Conservation (phyloP, 495 filamentous ascomycete species). For the Hypoxylon lienhwacheense region DNA sequence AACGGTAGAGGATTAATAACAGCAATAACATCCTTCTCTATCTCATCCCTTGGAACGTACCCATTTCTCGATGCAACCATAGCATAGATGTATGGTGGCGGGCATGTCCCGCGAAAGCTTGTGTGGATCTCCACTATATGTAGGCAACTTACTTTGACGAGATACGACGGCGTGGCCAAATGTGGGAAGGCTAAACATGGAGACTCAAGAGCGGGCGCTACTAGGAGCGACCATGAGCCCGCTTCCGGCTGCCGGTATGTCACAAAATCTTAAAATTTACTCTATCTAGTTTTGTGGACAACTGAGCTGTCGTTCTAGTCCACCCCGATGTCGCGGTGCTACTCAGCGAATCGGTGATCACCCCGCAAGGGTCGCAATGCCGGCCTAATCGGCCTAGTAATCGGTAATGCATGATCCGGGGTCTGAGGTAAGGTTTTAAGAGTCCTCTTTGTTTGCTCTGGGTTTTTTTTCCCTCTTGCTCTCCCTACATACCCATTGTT, state of each 20-base stretch:
- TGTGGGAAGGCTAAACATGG: conserved; percentile 14
- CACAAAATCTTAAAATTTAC: neutral
- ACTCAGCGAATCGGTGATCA: conserved; percentile 26
- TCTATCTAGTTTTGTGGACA: neutral
- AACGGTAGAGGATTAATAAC: conserved; percentile 14
- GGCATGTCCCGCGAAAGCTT: conserved; percentile 16
- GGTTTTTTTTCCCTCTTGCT: too few species aligned
- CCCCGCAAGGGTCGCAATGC: conserved; percentile 21
- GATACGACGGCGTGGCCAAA: conserved; percentile 20
- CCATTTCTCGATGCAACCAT: conserved; percentile 27
- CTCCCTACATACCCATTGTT: neutral
- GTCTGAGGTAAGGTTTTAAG: too few species aligned
- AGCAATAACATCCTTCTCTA: conserved; percentile 4
- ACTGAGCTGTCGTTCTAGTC: conserved; percentile 8
- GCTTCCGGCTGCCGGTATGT: conserved; percentile 8
- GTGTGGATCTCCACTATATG: conserved; percentile 21
- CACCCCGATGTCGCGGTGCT: conserved; percentile 28
- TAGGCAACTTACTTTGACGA: conserved; percentile 7
- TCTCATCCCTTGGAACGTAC: conserved; percentile 1
- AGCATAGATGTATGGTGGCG: conserved; percentile 16
- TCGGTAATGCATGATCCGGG: conserved; percentile 16
- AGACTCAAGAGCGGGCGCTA: conserved; percentile 5
- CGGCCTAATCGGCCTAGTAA: conserved; percentile 21
- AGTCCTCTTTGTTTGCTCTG: too few species aligned
- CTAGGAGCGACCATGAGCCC: neutral